These are phyloP conservation scores for Termitomyces sp. DNA, from an alignment of 768 basidiomycete species.

Conservation along the genomic window DNA sequence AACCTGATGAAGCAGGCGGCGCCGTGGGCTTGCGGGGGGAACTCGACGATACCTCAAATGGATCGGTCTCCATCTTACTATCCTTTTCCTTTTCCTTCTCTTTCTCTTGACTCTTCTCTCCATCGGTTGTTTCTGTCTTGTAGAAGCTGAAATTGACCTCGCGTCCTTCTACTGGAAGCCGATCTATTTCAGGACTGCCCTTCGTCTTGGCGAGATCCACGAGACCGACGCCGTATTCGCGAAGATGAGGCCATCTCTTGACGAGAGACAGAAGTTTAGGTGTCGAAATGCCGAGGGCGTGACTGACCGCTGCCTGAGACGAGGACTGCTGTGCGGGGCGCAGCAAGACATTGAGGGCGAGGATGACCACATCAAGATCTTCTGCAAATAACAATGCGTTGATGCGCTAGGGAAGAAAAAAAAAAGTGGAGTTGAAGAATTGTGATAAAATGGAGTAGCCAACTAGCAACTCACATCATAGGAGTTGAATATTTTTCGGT, in stretches of 20 bases:
- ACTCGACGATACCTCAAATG: slow-evolving; percentile 34
- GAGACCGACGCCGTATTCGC: slow-evolving; percentile 76
- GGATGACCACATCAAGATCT: slow-evolving; percentile 84
- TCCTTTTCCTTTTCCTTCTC: slow-evolving; percentile 47
- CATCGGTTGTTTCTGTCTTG: slow-evolving; percentile 42
- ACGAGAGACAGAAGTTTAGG: slow-evolving; percentile 79
- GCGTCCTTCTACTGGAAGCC: slow-evolving; percentile 67
- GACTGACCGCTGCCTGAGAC: slow-evolving; percentile 78
- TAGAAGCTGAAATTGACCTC: slow-evolving; percentile 85
- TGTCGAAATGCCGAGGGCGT: slow-evolving; percentile 77
- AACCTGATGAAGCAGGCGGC: slow-evolving; percentile 25
- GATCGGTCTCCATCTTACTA: slow-evolving; percentile 42
- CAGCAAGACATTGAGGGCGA: slow-evolving; percentile 80
- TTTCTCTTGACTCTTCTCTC: slow-evolving; percentile 38
- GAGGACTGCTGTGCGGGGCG: slow-evolving; percentile 96
- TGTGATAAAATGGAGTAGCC: slow-evolving; percentile 6
- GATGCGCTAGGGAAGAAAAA: slow-evolving; percentile 63
- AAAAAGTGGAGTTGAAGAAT: slow-evolving; percentile 3
- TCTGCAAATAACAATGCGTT: slow-evolving; percentile 84
- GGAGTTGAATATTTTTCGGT: slow-evolving; percentile 91
- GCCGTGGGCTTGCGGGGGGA: slow-evolving; percentile 46
- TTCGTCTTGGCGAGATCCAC: slow-evolving; percentile 64
- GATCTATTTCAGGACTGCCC: slow-evolving; percentile 48
- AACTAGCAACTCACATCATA: slow-evolving; percentile 81
- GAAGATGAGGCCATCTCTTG: slow-evolving; percentile 78